Base-by-base conservation (phyloP, 1,284 basidiomycete species). In the Ganoderma resinaceum region DNA sequence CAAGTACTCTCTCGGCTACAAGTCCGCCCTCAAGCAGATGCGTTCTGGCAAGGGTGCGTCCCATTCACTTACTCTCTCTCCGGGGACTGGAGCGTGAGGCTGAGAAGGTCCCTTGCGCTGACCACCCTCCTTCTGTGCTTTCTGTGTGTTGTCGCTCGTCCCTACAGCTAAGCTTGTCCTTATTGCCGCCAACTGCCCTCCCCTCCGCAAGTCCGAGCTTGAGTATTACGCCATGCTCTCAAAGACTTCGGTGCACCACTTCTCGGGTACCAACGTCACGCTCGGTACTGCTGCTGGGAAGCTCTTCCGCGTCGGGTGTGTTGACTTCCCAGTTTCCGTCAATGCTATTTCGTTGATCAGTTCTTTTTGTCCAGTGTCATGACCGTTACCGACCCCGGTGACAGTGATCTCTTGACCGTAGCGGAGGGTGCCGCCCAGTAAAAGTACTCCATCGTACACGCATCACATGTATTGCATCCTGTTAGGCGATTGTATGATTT, bases 161-260 rank as follows among this genome's bases (percentile, higher is more conserved):
- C 55, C 57, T 75, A 61, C 81, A 98, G 98, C 97, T 83, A 99
- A 99, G 87, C 95, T 99, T 78, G 93, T 99, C 79, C 87, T 99
- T 82, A 99, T 99, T 82, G 96, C 97, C 79, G 97, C 96, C 78
- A 99, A 99, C 89, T 98, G 96, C 85, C 98, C 97, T 69, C 98
- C 98, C 73, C 91, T 99, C 75, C 95, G 98, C 84, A 98, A 98
- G 85, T 98, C 97, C 69, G 98, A 99, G 89, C 89, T 99, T 73
- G 98, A 99, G 89, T 99, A 99, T 89, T 99, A 99, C 83, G 98
- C 98, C 86, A 99, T 99, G 97, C 89, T 99, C 78, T 96, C 95
- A 74, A 98, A 98, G 89, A 98, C 97, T 70, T 90, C 92, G 72
- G 96, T 98, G 64, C 97, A 98, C 86, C 97, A 98, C 88, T 98